Percentiles rank a stretch among this genome's conserved stretches.
phyloP scores from a whole-genome alignment of 768 basidiomycete genomes.

The Boletales sp. region DNA sequence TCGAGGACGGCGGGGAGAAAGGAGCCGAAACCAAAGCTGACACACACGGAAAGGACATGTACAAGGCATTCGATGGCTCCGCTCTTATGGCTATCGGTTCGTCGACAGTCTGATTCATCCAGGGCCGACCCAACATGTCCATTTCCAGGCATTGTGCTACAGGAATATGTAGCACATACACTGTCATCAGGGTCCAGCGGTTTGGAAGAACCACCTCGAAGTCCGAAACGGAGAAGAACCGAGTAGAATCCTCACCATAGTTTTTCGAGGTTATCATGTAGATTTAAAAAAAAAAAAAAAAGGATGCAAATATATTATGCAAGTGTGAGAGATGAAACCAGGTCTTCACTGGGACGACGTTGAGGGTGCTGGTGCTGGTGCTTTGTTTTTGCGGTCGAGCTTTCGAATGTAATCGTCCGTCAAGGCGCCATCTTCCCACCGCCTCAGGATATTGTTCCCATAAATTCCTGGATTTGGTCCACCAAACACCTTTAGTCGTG shows the following conservation, averaged over 20 bases:
- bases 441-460: conserved; percentile 70
- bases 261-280: neutral
- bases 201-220: neutral
- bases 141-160: conserved; percentile 58
- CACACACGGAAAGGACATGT: conserved; percentile 53
- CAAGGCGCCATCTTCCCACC: conserved; percentile 80
- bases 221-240: conserved; percentile 9
- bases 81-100: conserved; percentile 69
- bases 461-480: conserved; percentile 75
- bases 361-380: neutral
- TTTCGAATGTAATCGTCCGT: conserved; percentile 35
- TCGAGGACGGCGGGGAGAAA: conserved; percentile 7
- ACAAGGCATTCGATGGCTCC: conserved; percentile 68
- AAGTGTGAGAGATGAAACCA: neutral
- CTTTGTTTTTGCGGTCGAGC: conserved; percentile 21
- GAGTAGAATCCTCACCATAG: neutral
- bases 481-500: conserved; percentile 85
- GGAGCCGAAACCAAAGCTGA: conserved; percentile 4
- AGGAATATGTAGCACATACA: conserved; percentile 53
- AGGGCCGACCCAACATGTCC: neutral
- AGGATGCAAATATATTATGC: conserved; percentile 7
- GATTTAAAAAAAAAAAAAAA: neutral
- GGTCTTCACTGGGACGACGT: conserved; percentile 10
- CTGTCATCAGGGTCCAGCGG: conserved; percentile 6
- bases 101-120: conserved; percentile 11